Evolutionary conservation across 2,329 filamentous ascomycete genomes (phyloP).

Genomic region (Acarospora socialis): DNA sequence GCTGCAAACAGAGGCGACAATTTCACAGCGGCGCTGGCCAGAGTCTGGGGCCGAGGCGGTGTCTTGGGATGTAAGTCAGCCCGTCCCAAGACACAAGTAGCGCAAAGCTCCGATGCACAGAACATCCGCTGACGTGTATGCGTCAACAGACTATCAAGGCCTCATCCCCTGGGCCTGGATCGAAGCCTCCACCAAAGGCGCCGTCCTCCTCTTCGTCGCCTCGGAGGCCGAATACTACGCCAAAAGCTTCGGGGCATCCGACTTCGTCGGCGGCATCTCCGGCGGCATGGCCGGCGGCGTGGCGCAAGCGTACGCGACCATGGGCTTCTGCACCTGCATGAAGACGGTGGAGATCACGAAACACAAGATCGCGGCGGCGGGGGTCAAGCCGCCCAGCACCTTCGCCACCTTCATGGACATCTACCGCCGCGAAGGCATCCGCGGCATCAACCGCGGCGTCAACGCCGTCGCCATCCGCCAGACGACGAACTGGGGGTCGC

Average conservation of each 20-base stretch:
- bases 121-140: slow-evolving; percentile 11
- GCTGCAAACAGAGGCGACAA: slow-evolving; percentile 86
- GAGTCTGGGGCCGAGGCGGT: slow-evolving; percentile 91
- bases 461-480: slow-evolving; percentile 97
- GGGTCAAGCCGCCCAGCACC: slow-evolving; percentile 75
- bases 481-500: slow-evolving; percentile 98
- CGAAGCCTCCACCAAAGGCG: slow-evolving; percentile 98
- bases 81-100: slow-evolving; percentile 1
- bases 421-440: slow-evolving; percentile 84
- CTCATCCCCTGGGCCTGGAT: slow-evolving; percentile 99
- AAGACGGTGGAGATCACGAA: slow-evolving; percentile 99
- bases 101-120: background rate
- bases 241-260: slow-evolving; percentile 63
- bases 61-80: slow-evolving; percentile 71
- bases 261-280: slow-evolving; percentile 77
- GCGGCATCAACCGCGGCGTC: slow-evolving; percentile 95
- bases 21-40: slow-evolving; percentile 64
- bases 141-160: slow-evolving; percentile 78
- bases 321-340: slow-evolving; percentile 99
- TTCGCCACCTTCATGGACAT: slow-evolving; percentile 95
- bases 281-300: slow-evolving; percentile 91
- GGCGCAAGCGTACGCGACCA: slow-evolving; percentile 95
- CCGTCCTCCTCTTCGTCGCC: slow-evolving; percentile 96
- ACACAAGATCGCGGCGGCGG: slow-evolving; percentile 76
- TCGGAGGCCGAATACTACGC: slow-evolving; percentile 96